Conservation (phyloP, 2,329 filamentous ascomycete species). For the Alternaria sp. region DNA sequence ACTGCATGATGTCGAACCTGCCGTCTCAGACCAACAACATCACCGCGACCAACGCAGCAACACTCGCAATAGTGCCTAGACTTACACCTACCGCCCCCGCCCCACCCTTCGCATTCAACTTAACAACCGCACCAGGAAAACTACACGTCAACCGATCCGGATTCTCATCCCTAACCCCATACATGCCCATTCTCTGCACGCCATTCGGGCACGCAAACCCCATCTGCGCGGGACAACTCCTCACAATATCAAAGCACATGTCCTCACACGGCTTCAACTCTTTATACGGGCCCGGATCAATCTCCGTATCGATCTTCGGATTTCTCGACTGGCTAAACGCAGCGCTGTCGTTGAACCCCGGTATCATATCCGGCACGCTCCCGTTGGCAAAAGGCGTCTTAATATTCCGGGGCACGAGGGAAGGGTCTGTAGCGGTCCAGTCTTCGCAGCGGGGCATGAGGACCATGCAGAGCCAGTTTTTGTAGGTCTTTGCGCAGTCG, state of each 20-base stretch:
- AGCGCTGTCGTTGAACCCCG: slow-evolving; percentile 33
- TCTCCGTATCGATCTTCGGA: slow-evolving; percentile 69
- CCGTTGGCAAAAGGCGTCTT: slow-evolving; percentile 73
- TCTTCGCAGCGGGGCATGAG: slow-evolving; percentile 92
- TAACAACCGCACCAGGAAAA: slow-evolving; percentile 50
- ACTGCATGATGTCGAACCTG: no score
- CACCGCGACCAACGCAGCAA: background rate
- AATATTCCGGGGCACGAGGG: slow-evolving; percentile 73
- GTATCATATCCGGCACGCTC: slow-evolving; percentile 44
- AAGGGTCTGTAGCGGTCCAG: slow-evolving; percentile 62
- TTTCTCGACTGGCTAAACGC: slow-evolving; percentile 69
- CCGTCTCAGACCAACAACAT: background rate
- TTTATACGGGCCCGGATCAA: slow-evolving; percentile 88
- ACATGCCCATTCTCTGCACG: slow-evolving; percentile 22
- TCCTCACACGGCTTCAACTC: slow-evolving; percentile 89
- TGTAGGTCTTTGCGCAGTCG: slow-evolving; percentile 83
- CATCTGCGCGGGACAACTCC: slow-evolving; percentile 79
- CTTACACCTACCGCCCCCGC: background rate
- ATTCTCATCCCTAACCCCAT: slow-evolving; percentile 29
- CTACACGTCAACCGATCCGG: slow-evolving; percentile 44
- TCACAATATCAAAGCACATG: slow-evolving; percentile 84
- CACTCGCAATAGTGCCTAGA: background rate
- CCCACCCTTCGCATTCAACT: slow-evolving; percentile 33
- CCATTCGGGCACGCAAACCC: slow-evolving; percentile 74
- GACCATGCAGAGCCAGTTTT: slow-evolving; percentile 92